A percentile compares a stretch with the other conserved stretches of the same genome.
phyloP scores from a whole-genome alignment of 2,329 filamentous ascomycete species.

The Talaromyces marneffei region DNA sequence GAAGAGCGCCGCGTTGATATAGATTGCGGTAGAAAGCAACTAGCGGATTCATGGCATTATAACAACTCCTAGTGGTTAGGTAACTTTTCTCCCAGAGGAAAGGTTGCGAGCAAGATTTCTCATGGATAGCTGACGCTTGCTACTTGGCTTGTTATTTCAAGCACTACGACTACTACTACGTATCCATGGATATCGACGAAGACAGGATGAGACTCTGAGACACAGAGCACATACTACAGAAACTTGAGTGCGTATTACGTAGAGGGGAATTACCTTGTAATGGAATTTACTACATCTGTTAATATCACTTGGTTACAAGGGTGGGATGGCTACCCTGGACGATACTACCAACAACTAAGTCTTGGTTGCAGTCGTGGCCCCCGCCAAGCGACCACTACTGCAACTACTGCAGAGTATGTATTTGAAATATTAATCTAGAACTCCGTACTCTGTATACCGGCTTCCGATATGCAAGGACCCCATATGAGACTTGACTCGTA shows the following conservation, averaged over 20 bases:
- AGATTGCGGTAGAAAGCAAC: neutral
- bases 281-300: neutral
- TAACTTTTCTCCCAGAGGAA: neutral
- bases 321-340: neutral
- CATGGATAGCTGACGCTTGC: neutral
- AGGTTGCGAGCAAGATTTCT: neutral
- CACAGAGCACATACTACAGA: neutral
- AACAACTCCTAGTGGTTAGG: neutral
- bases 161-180: neutral
- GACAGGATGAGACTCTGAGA: neutral
- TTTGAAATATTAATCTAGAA: neutral
- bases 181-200: neutral
- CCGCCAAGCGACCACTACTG: neutral
- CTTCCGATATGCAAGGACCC: neutral
- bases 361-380: neutral
- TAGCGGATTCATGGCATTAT: neutral
- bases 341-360: neutral
- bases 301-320: neutral
- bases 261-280: neutral
- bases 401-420: neutral
- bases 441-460: too few relatives aligned
- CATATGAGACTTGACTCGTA: neutral
- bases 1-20: neutral
- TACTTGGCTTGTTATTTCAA: neutral
- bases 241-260: too few relatives aligned